A percentile compares a stretch with the other conserved stretches of the same genome.
Evolutionary conservation across 2,329 filamentous ascomycete species (phyloP).

Genomic region (Pestalotiopsis sp.): DNA sequence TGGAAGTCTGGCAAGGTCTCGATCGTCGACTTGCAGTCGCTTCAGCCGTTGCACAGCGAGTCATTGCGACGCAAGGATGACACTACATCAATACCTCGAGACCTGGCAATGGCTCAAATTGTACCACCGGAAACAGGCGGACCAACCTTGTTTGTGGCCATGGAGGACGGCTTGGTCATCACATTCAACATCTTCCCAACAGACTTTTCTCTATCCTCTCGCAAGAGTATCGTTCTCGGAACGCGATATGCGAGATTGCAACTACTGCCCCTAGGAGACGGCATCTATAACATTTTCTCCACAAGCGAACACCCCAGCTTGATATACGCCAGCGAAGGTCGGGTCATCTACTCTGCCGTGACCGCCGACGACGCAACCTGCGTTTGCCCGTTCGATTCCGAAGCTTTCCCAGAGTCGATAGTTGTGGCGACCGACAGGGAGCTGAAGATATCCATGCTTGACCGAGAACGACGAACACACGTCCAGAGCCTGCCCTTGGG

Average conservation of each 20-base stretch:
- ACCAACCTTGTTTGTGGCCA: constrained; percentile 82
- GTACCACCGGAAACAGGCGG: constrained; percentile 59
- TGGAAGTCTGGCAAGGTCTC: constrained; percentile 83
- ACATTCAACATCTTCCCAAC: constrained; percentile 72
- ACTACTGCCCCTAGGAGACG: constrained; percentile 68
- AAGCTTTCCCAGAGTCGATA: constrained; percentile 79
- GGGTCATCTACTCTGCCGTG: constrained; percentile 90
- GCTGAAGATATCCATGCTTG: constrained; percentile 78
- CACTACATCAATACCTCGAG: constrained; percentile 78
- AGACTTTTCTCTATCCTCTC: constrained; percentile 66
- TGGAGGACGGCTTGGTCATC: constrained; percentile 90
- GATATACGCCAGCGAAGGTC: constrained; percentile 86
- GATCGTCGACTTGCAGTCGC: constrained; percentile 67
- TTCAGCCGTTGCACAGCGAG: constrained; percentile 68
- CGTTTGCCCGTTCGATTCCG: constrained; percentile 80
- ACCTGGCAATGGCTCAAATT: constrained; percentile 77
- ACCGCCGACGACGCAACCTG: constrained; percentile 84
- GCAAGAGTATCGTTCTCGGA: constrained; percentile 83
- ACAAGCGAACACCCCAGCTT: constrained; percentile 93
- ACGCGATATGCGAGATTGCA: constrained; percentile 84
- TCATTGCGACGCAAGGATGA: constrained; percentile 62
- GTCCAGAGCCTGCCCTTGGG: constrained; percentile 77
- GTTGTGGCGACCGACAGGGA: constrained; percentile 77
- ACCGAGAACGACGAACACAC: constrained; percentile 84
- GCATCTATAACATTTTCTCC: constrained; percentile 81